Percentiles rank a stretch among this genome's conserved stretches.
phyloP scores from a whole-genome alignment of 2,329 filamentous ascomycete species.

The Colletotrichum sp. region DNA sequence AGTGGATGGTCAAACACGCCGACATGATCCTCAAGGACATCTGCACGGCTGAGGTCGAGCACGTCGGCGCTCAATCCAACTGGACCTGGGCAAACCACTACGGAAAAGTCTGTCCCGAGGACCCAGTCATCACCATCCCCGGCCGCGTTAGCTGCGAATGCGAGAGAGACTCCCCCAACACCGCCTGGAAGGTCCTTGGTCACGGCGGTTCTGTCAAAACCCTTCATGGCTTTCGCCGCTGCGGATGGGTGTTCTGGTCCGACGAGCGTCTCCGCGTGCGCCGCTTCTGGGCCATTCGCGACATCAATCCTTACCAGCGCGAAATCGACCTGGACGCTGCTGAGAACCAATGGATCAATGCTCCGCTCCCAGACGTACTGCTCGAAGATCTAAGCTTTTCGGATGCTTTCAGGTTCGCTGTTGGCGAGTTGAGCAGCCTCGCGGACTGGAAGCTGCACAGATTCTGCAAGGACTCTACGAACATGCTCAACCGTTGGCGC shows the following conservation, averaged over 20 bases:
- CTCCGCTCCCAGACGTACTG: background rate
- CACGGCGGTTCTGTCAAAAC: background rate
- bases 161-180: background rate
- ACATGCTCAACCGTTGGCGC: background rate
- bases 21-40: background rate
- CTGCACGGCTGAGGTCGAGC: background rate
- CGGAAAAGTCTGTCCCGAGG: too few species aligned
- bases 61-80: background rate
- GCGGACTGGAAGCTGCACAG: background rate
- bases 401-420: background rate
- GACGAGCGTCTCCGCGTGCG: background rate
- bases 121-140: background rate
- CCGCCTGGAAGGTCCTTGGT: background rate
- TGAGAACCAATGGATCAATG: background rate
- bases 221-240: background rate
- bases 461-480: background rate
- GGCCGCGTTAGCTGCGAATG: background rate
- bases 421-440: background rate
- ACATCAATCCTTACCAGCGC: background rate
- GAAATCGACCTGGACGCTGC: background rate
- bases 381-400: background rate
- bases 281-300: background rate
- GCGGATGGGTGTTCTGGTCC: slow-evolving; percentile 5
- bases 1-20: background rate
- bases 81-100: background rate